Base-by-base conservation (phyloP, 2,329 filamentous ascomycete species). In the Byssochlamys sp. region DNA sequence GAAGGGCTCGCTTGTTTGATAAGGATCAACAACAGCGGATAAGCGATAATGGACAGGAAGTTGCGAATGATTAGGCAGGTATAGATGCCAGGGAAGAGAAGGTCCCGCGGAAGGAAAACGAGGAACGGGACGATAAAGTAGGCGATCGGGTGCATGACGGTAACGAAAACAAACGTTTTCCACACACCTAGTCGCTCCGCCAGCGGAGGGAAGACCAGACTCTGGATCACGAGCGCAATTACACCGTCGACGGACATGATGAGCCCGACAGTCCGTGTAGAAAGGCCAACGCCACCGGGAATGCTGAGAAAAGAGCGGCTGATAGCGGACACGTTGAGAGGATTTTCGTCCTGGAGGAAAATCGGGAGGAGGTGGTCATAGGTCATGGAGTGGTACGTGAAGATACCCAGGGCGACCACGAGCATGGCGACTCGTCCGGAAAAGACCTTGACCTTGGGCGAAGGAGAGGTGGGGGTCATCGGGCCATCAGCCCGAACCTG, bases 321-420 rank as follows among this genome's bases (percentile, higher is more conserved):
- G 68, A 66, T n/a, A 66, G 58, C 63, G 26, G 66, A 60, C 24
- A 64, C 60, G 1, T 63, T 60, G 26, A 73, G 62, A 4, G 76
- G 69, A 49, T 76, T 71, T 52, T 76, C 68, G 65, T 96, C 91
- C 71, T 96, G 91, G 55, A 96, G 84, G 74, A 96, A 96, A 59
- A 96, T 96, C 6, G 91, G 91, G 56, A 96, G 80, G 0, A 96
- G 81, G 69, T 95, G 89, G 68, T 96, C 92, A 73, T 90, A 96
- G 0, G 88, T 91, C 91, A 96, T 96, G 39, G 88, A 90, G 74
- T 96, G 91, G 70, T 95, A 95, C 3, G 90, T 94, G 75, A 95
- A 96, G 61, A 96, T 89, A 51, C 88, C 89, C 53, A 96, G 77
- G 1, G 91, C 87, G n/a, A 90, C 67, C 45, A 94, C 84, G 55